Conservation (phyloP, 148 eudicot genomes). For the Dysphania ambrosioides region DNA sequence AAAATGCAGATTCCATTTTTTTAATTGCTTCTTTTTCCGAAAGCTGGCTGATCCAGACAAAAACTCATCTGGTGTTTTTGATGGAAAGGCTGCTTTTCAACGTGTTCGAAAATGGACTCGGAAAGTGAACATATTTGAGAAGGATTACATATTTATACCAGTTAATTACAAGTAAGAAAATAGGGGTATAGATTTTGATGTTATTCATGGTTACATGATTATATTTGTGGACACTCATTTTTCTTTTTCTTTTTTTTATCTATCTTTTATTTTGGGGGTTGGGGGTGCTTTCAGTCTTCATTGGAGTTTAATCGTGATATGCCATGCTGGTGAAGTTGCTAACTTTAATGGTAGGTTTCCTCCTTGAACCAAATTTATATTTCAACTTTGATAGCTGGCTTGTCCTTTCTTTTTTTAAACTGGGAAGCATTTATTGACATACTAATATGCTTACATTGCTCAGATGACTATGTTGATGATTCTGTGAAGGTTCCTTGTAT, state of each 20-base stretch:
- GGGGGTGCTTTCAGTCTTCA: constrained; percentile 61
- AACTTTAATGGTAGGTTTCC: constrained; percentile 50
- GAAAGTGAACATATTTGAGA: constrained; percentile 82
- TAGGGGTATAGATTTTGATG: background rate
- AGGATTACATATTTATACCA: constrained; percentile 91
- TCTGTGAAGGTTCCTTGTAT: constrained; percentile 74
- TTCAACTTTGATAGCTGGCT: too few species aligned
- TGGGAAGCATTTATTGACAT: too few species aligned
- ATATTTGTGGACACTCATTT: constrained; percentile 16
- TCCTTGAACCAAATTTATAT: constrained; percentile 6
- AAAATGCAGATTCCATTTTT: constrained; percentile 67
- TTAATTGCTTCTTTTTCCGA: constrained; percentile 89
- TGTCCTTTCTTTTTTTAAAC: too few species aligned
- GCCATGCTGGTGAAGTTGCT: constrained; percentile 83
- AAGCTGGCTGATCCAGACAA: constrained; percentile 92
- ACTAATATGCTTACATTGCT: too few species aligned
- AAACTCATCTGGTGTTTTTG: constrained; percentile 64
- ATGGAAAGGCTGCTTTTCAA: constrained; percentile 84
- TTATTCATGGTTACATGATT: background rate
- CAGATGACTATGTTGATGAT: constrained; percentile 46
- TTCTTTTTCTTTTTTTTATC: background rate
- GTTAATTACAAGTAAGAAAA: constrained; percentile 79
- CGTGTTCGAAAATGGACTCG: constrained; percentile 99
- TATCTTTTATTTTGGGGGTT: background rate
- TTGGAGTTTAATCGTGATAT: constrained; percentile 89